A percentile compares a stretch with the other conserved stretches of the same genome.
phyloP scores from a whole-genome alignment of 2,329 filamentous ascomycete genomes.

The Parastagonospora nodorum region DNA sequence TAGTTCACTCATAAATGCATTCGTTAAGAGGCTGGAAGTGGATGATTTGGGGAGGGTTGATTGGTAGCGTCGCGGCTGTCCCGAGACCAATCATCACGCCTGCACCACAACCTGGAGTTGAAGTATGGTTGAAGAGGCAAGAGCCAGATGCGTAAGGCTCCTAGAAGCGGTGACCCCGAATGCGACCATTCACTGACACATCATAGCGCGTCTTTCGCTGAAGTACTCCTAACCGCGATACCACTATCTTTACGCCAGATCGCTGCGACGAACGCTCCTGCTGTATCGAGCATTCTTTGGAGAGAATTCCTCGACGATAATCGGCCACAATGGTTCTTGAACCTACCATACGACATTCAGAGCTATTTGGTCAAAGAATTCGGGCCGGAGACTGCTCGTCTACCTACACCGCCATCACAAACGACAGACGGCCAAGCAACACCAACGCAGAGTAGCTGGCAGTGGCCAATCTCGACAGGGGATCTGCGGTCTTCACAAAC shows the following conservation, averaged over 20 bases:
- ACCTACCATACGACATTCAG: constrained; percentile 40
- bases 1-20: constrained; percentile 23
- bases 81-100: constrained; percentile 33
- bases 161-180: neutral
- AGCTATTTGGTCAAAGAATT: constrained; percentile 41
- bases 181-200: constrained; percentile 9
- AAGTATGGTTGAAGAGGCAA: constrained; percentile 23
- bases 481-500: constrained; percentile 1
- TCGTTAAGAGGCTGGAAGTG: constrained; percentile 27
- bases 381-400: constrained; percentile 35
- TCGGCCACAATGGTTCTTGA: constrained; percentile 40
- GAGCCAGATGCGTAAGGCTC: constrained; percentile 39
- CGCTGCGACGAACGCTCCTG: constrained; percentile 43
- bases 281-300: constrained; percentile 42
- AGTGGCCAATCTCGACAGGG: constrained; percentile 5
- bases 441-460: neutral
- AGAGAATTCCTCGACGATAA: constrained; percentile 41
- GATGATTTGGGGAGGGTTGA: constrained; percentile 12
- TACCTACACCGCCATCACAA: constrained; percentile 22
- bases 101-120: constrained; percentile 23
- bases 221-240: constrained; percentile 42
- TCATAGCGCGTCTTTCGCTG: constrained; percentile 38
- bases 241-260: constrained; percentile 41
- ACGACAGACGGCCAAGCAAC: constrained; percentile 8
- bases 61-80: constrained; percentile 16